Percentiles rank a stretch among this genome's conserved stretches.
Evolutionary conservation across 106 monocot species (phyloP).

Genomic region (Cymbidium sinense): DNA sequence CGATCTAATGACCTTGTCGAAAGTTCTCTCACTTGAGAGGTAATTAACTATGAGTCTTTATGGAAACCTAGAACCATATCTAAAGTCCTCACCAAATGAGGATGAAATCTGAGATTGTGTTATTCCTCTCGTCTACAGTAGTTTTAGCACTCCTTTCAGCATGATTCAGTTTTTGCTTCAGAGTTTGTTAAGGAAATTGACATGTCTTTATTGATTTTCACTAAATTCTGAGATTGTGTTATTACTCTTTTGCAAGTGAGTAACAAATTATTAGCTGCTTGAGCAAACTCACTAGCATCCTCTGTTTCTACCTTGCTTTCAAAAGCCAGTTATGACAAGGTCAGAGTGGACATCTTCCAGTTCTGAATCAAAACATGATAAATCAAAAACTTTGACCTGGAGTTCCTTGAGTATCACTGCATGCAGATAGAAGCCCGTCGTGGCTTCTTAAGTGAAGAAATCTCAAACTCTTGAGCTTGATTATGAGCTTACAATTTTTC

Average conservation of each 20-base stretch:
- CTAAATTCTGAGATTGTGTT: constrained; percentile 25
- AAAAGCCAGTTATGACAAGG: not conserved
- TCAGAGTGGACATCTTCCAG: not conserved
- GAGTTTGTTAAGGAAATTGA: constrained; percentile 22
- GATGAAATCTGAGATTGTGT: no score
- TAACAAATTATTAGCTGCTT: constrained; percentile 38
- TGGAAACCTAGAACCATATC: no score
- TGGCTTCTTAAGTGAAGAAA: constrained; percentile 32
- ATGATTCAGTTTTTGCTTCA: constrained; percentile 39
- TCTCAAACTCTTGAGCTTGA: constrained; percentile 42
- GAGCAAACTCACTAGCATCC: constrained; percentile 10
- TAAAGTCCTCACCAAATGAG: no score
- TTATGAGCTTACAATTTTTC: constrained; percentile 40
- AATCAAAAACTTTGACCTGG: constrained; percentile 27
- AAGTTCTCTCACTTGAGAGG: no score
- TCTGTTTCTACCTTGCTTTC: constrained; percentile 4
- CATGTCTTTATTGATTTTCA: constrained; percentile 24
- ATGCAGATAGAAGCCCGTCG: constrained; percentile 38
- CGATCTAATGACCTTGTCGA: no score
- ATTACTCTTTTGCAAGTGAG: constrained; percentile 29
- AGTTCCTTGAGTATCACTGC: constrained; percentile 33
- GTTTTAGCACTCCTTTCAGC: constrained; percentile 39
- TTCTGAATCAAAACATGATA: constrained; percentile 17
- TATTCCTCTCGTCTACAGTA: constrained; percentile 31
- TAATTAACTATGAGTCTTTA: no score